These are phyloP conservation scores for Epicoccum sorghinum DNA, from an alignment of 2,329 filamentous ascomycete species.

Conservation along the genomic window DNA sequence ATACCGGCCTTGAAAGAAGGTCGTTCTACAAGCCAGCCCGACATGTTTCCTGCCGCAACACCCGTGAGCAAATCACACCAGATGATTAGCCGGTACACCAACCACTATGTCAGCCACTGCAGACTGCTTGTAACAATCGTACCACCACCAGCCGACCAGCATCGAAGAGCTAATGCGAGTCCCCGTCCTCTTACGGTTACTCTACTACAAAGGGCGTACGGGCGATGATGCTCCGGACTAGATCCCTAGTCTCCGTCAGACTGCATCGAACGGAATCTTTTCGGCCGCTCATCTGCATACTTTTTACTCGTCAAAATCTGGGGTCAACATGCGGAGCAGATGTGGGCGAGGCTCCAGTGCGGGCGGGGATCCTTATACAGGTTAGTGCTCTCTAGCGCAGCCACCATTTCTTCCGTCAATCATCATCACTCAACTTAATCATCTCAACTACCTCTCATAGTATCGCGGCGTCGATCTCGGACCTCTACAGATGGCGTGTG, in stretches of 20 bases:
- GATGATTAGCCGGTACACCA: too few species aligned
- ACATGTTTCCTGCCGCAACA: too few species aligned
- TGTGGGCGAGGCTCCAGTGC: constrained; percentile 5
- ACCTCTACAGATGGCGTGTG: not conserved
- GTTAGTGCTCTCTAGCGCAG: constrained; percentile 22
- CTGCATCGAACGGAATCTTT: not conserved
- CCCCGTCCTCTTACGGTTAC: constrained; percentile 6
- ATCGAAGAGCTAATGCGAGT: not conserved
- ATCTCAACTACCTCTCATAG: not conserved
- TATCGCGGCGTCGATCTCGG: not conserved
- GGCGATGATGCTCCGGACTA: constrained; percentile 10
- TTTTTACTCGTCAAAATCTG: constrained; percentile 22
- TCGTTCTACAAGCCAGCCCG: too few species aligned
- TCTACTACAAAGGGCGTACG: constrained; percentile 3
- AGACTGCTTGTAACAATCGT: not conserved
- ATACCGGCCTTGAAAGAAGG: too few species aligned
- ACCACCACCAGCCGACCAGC: not conserved
- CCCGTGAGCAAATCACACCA: too few species aligned
- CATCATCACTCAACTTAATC: constrained; percentile 6
- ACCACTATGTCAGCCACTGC: not conserved
- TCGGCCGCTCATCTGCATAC: constrained; percentile 6
- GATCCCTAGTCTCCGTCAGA: constrained; percentile 14
- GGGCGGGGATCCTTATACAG: constrained; percentile 11
- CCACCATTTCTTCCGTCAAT: constrained; percentile 39
- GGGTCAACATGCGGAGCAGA: constrained; percentile 22